Evolutionary conservation across 2,329 filamentous ascomycete genomes (phyloP), one percentile per base, ranked within the genome.

Genomic region (Davidsoniella eucalypti): DNA sequence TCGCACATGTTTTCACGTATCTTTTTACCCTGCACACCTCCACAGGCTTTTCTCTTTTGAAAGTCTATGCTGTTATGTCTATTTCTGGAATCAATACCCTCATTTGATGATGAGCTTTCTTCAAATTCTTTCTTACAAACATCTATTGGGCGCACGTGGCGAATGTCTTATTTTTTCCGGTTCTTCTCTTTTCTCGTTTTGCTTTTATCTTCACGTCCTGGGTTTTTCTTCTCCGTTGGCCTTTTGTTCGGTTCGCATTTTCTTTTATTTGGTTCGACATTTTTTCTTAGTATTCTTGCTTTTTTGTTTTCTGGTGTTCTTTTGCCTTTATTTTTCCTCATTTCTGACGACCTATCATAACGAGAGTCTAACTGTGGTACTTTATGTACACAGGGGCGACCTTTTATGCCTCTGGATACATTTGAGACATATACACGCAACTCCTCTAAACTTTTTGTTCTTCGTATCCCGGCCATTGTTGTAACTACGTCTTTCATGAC

Each of bases 1-100:
- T 33, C 29, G 42, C n/a, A 23, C 42, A 44, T 26, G 42, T 26
- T 44, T 23, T 44, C 26, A 25, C 26, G 17, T 14, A 23, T 44
- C 21, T 44, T 23, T 9, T 33, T 33, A 12, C 26, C 26, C 26
- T 33, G 26, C 25, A 44, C 43, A 21, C 18, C 43, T 44, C 4
- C 43, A 44, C 42, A 44, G 18, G 23, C 43, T 25, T 23, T 26
- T 29, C 14, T n/a, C 17, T n/a, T 44, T 10, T 44, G 8, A 9
- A 9, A 10, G 37, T 46, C 49, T 51, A 45, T 46, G 42, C 43
- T 41, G 42, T 41, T 41, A 46, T 41, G 42, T 41, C 42, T 26
- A 33, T 41, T 18, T 18, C 25, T 33, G 40, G 12, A 45, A 39
- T 39, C 37, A 44, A 46, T 41, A 51, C 26, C 42, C 43, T 33